Evolutionary conservation across 108 stramenopile genomes (phyloP).

Genomic region (Stephanodiscus minutulus): DNA sequence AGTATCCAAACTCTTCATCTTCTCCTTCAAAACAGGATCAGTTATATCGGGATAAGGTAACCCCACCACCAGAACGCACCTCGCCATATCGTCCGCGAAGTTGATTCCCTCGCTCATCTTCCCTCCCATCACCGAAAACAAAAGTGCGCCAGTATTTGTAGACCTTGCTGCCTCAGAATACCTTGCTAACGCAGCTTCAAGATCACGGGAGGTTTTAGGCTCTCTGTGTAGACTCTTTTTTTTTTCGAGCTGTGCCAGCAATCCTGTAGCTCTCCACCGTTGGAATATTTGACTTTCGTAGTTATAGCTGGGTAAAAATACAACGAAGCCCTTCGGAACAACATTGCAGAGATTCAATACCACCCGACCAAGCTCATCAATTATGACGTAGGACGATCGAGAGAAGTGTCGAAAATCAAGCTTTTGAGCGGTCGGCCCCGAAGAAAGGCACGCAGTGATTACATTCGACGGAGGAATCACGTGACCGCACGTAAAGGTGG

Average conservation of each 20-base stretch:
- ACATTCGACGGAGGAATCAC: slow-evolving; percentile 77
- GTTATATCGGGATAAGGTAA: slow-evolving; percentile 97
- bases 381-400: slow-evolving; percentile 55
- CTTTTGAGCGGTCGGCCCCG: slow-evolving; percentile 52
- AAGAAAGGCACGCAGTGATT: slow-evolving; percentile 24
- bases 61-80: slow-evolving; percentile 95
- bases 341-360: slow-evolving; percentile 67
- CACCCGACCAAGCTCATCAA: slow-evolving; percentile 82
- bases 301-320: slow-evolving; percentile 93
- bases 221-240: slow-evolving; percentile 79
- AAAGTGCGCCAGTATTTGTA: slow-evolving; percentile 69
- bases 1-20: slow-evolving; percentile 72
- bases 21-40: slow-evolving; percentile 94
- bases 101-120: slow-evolving; percentile 99
- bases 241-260: slow-evolving; percentile 60
- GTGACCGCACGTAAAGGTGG: slow-evolving; percentile 95
- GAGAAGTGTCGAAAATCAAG: slow-evolving; percentile 88
- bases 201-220: slow-evolving; percentile 74
- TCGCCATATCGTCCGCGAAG: slow-evolving; percentile 96
- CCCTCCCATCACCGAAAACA: slow-evolving; percentile 96
- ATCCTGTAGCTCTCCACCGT: slow-evolving; percentile 67
- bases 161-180: slow-evolving; percentile 63
- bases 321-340: slow-evolving; percentile 91
- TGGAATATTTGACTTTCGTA: slow-evolving; percentile 87
- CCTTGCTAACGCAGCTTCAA: slow-evolving; percentile 71